Percentiles rank a stretch among this genome's conserved stretches.
phyloP scores from a whole-genome alignment of 1,284 basidiomycete species.

The Boletus semigastroideus region DNA sequence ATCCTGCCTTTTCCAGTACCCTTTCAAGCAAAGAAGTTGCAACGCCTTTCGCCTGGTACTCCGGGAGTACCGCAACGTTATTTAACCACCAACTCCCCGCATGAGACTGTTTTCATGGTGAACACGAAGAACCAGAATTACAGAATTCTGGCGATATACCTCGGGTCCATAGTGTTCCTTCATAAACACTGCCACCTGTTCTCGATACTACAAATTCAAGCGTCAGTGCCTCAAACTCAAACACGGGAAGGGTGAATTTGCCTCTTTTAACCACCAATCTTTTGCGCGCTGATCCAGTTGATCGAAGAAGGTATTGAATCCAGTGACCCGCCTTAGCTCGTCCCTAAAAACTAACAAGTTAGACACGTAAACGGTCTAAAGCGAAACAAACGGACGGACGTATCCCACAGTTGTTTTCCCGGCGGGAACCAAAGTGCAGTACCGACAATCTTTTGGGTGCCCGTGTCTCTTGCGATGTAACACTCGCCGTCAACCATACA shows the following conservation, averaged over 20 bases:
- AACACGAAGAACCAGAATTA: background rate
- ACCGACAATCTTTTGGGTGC: conserved; percentile 2
- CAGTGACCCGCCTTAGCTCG: background rate
- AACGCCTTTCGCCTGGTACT: conserved; percentile 6
- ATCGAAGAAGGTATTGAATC: background rate
- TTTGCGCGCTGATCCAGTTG: conserved; percentile 1
- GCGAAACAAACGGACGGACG: background rate
- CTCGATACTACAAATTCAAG: background rate
- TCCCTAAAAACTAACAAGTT: background rate
- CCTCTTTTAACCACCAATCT: conserved; percentile 7
- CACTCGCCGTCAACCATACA: conserved; percentile 6
- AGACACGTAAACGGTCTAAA: background rate
- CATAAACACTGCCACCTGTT: background rate
- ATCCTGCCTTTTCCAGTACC: conserved; percentile 5
- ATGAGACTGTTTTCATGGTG: background rate
- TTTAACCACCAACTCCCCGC: conserved; percentile 6
- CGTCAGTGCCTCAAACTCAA: background rate
- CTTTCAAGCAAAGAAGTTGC: background rate
- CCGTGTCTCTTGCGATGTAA: conserved; percentile 4
- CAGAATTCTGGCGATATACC: background rate
- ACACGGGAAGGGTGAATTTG: background rate
- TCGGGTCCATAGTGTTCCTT: conserved; percentile 1
- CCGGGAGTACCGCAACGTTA: conserved; percentile 1
- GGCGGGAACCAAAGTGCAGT: conserved; percentile 8
- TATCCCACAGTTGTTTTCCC: conserved; percentile 1